Evolutionary conservation across 2,329 filamentous ascomycete species (phyloP).

Genomic region (Endocalyx cinctus): DNA sequence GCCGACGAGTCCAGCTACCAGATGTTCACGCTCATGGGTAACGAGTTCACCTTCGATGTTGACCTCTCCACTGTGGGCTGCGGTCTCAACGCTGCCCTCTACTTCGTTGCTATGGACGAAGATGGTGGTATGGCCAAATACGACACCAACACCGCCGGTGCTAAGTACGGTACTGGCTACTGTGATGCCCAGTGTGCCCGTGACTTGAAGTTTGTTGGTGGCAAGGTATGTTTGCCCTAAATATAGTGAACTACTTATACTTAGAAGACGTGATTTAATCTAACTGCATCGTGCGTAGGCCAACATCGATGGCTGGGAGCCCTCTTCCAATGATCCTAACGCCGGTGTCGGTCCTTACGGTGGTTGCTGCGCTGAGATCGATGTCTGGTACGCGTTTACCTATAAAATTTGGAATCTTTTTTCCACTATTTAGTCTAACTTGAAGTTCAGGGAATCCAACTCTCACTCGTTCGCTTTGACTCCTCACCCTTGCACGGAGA

Average conservation of each 20-base stretch:
- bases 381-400: slow-evolving; percentile 42
- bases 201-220: slow-evolving; percentile 50
- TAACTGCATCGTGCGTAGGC: too few species aligned
- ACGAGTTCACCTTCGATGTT: slow-evolving; percentile 61
- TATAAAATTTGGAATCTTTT: not conserved
- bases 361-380: slow-evolving; percentile 56
- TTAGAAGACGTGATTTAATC: too few species aligned
- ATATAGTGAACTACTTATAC: too few species aligned
- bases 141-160: slow-evolving; percentile 38
- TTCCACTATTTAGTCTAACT: slow-evolving; percentile 5
- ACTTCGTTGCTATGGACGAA: slow-evolving; percentile 52
- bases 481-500: slow-evolving; percentile 53
- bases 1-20: slow-evolving; percentile 51
- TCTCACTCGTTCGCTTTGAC: slow-evolving; percentile 56
- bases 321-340: slow-evolving; percentile 46
- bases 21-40: slow-evolving; percentile 52
- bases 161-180: slow-evolving; percentile 52
- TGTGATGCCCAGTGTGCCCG: slow-evolving; percentile 46
- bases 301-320: slow-evolving; percentile 45
- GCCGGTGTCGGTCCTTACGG: slow-evolving; percentile 46
- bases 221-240: slow-evolving; percentile 22
- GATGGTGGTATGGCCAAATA: slow-evolving; percentile 48
- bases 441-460: slow-evolving; percentile 45
- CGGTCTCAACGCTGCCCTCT: slow-evolving; percentile 61
- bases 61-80: slow-evolving; percentile 57